phyloP scores from a whole-genome alignment of 306 rosid genomes.

The Cicer cuneatum region DNA sequence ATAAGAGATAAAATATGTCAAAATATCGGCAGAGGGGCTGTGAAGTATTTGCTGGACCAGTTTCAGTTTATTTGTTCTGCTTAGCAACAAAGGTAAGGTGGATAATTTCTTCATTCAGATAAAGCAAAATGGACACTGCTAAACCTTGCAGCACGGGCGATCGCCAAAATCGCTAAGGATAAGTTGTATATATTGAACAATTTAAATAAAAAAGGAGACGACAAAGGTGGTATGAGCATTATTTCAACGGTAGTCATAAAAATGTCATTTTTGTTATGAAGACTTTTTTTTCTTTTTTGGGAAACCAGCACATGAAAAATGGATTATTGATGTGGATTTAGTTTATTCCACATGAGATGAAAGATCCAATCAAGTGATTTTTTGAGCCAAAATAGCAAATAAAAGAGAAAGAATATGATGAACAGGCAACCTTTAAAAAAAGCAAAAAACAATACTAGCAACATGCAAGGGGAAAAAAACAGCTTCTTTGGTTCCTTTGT shows the following conservation, averaged over 20 bases:
- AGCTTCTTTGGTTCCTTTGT: neutral
- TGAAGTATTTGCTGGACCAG: conserved; percentile 12
- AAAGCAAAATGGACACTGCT: conserved; percentile 22
- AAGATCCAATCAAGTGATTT: too few relatives aligned
- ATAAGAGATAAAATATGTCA: conserved; percentile 22
- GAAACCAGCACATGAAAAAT: neutral
- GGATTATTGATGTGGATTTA: neutral
- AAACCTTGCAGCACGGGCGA: conserved; percentile 30
- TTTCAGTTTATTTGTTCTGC: conserved; percentile 34
- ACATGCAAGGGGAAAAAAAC: neutral
- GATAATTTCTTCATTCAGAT: conserved; percentile 35
- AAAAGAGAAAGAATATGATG: neutral
- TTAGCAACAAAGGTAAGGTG: conserved; percentile 35
- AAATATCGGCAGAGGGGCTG: conserved; percentile 5
- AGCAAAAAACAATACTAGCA: neutral
- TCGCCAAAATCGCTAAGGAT: conserved; percentile 13
- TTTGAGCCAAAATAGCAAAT: too few relatives aligned
- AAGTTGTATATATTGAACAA: conserved; percentile 11
- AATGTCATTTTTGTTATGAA: neutral
- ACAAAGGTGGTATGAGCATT: conserved; percentile 3
- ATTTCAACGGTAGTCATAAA: neutral
- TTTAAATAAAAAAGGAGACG: neutral
- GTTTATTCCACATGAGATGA: too few relatives aligned
- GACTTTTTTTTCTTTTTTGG: neutral
- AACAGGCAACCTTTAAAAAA: neutral